These are phyloP conservation scores for Chalciporus piperatus DNA, from an alignment of 768 basidiomycete genomes.

Conservation along the genomic window DNA sequence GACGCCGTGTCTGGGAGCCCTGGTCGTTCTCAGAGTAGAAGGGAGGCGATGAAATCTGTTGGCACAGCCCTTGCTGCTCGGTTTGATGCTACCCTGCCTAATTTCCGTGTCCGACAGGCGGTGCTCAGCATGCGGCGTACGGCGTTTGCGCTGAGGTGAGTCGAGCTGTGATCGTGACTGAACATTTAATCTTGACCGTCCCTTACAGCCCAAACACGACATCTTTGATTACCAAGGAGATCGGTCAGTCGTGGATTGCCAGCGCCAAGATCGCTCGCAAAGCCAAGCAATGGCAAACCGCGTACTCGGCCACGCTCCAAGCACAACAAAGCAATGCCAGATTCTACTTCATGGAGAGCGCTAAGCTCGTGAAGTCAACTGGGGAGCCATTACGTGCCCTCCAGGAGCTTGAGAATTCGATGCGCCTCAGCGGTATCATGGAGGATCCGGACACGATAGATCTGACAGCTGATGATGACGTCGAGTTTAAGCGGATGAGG, in stretches of 20 bases:
- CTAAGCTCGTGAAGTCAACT: slow-evolving; percentile 75
- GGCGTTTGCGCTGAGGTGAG: slow-evolving; percentile 72
- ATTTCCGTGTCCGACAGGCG: slow-evolving; percentile 85
- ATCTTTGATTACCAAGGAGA: slow-evolving; percentile 48
- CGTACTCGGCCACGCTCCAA: slow-evolving; percentile 93
- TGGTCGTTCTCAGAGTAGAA: slow-evolving; percentile 36
- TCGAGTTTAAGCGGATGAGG: slow-evolving; percentile 50
- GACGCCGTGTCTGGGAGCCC: slow-evolving; percentile 40
- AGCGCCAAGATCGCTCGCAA: slow-evolving; percentile 97
- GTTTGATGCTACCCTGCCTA: slow-evolving; percentile 76
- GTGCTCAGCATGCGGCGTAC: slow-evolving; percentile 87
- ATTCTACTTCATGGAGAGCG: slow-evolving; percentile 86
- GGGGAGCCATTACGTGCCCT: slow-evolving; percentile 84
- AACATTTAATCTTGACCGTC: slow-evolving; percentile 9
- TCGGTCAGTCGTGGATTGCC: slow-evolving; percentile 84
- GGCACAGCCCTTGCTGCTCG: slow-evolving; percentile 52
- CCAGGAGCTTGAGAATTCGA: slow-evolving; percentile 79
- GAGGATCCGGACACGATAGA: slow-evolving; percentile 50
- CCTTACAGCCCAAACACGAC: slow-evolving; percentile 22
- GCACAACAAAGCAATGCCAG: slow-evolving; percentile 69
- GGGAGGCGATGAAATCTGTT: slow-evolving; percentile 40
- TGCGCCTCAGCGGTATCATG: slow-evolving; percentile 49
- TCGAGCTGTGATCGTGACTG: not conserved
- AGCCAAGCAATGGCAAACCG: slow-evolving; percentile 92
- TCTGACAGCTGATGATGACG: slow-evolving; percentile 50